Percentiles rank a stretch among this genome's conserved stretches.
phyloP scores from a whole-genome alignment of 495 filamentous ascomycete species.

The Pseudevernia furfuracea region DNA sequence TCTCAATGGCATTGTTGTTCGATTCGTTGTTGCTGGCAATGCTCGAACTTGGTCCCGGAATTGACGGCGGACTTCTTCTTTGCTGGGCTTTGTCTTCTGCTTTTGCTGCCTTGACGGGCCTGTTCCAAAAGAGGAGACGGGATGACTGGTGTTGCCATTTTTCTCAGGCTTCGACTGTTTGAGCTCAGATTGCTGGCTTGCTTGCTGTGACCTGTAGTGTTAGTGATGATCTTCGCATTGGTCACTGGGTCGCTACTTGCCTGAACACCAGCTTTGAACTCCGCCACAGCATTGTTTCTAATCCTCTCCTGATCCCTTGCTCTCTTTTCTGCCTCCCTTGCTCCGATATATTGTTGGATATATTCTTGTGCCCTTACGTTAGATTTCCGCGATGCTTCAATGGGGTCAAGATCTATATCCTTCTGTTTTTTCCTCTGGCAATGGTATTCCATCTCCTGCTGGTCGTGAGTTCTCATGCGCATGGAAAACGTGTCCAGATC shows the following conservation, averaged over 20 bases:
- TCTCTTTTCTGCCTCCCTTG: neutral
- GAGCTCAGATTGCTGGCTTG: neutral
- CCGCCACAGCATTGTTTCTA: neutral
- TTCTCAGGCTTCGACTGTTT: neutral
- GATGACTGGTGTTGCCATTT: neutral
- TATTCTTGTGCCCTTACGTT: no score
- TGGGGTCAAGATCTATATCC: neutral
- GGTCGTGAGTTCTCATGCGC: neutral
- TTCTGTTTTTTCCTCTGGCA: neutral
- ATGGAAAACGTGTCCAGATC: accelerated
- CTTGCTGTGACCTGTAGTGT: neutral
- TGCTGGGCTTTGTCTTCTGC: neutral
- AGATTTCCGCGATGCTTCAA: no score
- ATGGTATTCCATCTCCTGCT: neutral
- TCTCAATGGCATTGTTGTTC: no score
- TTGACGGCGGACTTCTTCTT: neutral
- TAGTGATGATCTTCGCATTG: neutral
- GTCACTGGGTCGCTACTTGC: neutral
- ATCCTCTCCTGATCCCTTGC: neutral
- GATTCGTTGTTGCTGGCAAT: neutral
- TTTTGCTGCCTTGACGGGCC: neutral
- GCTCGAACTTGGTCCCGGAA: neutral
- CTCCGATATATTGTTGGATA: neutral
- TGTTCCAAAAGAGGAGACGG: neutral
- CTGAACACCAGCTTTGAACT: neutral